Evolutionary conservation across 148 eudicot species (phyloP), one percentile per base, ranked within the genome.

Genomic region (Dysphania ambrosioides): DNA sequence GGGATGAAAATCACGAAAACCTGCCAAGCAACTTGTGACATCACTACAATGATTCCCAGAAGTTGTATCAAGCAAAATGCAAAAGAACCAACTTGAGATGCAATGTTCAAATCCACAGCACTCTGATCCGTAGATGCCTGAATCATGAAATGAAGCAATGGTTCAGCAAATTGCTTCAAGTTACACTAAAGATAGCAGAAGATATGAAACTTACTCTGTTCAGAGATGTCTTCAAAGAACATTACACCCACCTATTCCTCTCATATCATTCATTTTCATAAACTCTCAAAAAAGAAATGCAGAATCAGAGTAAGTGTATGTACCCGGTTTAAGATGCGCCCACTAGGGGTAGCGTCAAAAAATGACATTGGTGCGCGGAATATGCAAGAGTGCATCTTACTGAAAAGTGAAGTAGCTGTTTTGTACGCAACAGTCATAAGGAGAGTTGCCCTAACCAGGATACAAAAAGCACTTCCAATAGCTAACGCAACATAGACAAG

Each of bases 331-430:
- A 90, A 74, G 76, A 88, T 85, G 53, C 95, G 81, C 3, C 95
- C 92, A 69, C 88, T 86, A 49, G 95, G 95, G 29, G 91, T 90
- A 80, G 92, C 73, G 80, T 90, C 95, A 71, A 90, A 90, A 83
- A 88, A 90, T 26, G 95, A 90, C 91, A 90, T 90, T 16, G 92
- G 90, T 55, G 95, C 91, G 61, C 95, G 90, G 26, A 90, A 90
- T 49, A 90, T 82, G 82, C 86, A 78, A 0, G 53, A 49, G 74
- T 88, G 91, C 92, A 90, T 90, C 71, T 83, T 90, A 66, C 81
- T 77, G 68, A 90, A 90, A 44, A 90, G 89, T 55, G 77, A 40
- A 30, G 75, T 83, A 11, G 95, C 87, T 15, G 95, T 90, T 84
- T 86, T 81, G 78, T 85, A 88, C 26, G 88, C 87, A 59, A 79